Base-by-base conservation (phyloP, 208 protist genomes). In the Crithidia brevicula region DNA sequence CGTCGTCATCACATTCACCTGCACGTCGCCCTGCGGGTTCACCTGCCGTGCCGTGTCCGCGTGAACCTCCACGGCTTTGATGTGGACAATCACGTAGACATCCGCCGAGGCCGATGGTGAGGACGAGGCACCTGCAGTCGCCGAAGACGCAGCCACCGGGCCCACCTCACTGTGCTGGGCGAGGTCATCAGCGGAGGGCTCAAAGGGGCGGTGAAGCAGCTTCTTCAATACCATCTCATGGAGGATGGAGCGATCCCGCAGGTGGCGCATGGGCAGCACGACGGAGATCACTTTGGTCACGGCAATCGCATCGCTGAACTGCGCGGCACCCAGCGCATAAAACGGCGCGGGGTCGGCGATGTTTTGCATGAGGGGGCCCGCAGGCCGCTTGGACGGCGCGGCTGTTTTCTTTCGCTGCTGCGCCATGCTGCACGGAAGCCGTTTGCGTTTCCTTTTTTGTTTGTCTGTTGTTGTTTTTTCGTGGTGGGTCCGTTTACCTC, bases 191-290 rank as follows among this genome's bases (percentile, higher is more conserved):
- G 53, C 57, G 20, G 74, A 79, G 25, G 70, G 50, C 31, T 75
- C 64, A 47, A 67, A 74, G 27, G 76, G 65, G 27, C 71, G 78
- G 69, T 88, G 72, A 0, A 91, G 67, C 20, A 85, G 60, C 64
- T 77, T 82, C 46, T 81, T 82, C 13, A 91, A 38, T 2, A 88
- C 68, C 9, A 69, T 15, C 33, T 84, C 77, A 52, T 88, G 58
- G n/a, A 89, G 34, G 5, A 69, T 60, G 11, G 38, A 59, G 10
- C 66, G 52, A 45, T 77, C 75, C n/a, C 72, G 72, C 49, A 89
- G 40, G 47, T 89, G 74, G 18, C 65, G 54, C 22, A 82, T 46
- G 13, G 84, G 84, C 43, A 89, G 71, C 13, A 68, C 54, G n/a
- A 89, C 66, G 42, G 66, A 53, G 28, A 86, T 54, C 15, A 81